These are phyloP conservation scores for Hamamelis virginiana DNA, from an alignment of 164 flowering plant species.

Conservation along the genomic window DNA sequence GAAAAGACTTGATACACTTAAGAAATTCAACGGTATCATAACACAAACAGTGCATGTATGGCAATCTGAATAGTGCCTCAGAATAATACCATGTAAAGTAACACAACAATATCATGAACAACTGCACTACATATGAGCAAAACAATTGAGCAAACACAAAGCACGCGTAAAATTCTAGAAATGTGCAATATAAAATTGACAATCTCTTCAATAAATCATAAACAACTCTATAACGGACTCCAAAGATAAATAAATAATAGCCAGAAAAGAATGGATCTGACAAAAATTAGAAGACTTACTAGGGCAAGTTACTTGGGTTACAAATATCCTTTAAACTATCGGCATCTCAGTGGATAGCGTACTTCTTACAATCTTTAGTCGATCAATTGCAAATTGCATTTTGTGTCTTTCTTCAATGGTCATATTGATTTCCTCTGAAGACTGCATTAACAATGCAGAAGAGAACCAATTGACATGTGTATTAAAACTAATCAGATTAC, in stretches of 20 bases:
- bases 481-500: not conserved
- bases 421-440: constrained; percentile 33
- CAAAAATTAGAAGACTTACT: not conserved
- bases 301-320: constrained; percentile 2
- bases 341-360: constrained; percentile 16
- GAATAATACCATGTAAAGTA: too few relatives aligned
- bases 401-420: constrained; percentile 50
- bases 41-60: too few relatives aligned
- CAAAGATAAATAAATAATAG: not conserved
- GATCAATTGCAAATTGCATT: constrained; percentile 36
- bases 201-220: not conserved
- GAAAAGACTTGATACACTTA: not conserved
- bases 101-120: not conserved
- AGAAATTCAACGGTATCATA: not conserved
- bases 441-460: constrained; percentile 28
- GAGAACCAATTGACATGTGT: constrained; percentile 7
- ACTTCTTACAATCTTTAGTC: constrained; percentile 26
- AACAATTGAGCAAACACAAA: not conserved
- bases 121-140: not conserved
- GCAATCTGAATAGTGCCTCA: too few relatives aligned
- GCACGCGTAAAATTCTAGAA: not conserved
- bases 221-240: not conserved
- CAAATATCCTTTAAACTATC: constrained; percentile 10
- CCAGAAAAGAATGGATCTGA: not conserved
- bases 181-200: not conserved